Percentiles rank a stretch among this genome's conserved stretches.
Evolutionary conservation across 2,329 filamentous ascomycete genomes (phyloP).

Genomic region (Diaporthe velutina): DNA sequence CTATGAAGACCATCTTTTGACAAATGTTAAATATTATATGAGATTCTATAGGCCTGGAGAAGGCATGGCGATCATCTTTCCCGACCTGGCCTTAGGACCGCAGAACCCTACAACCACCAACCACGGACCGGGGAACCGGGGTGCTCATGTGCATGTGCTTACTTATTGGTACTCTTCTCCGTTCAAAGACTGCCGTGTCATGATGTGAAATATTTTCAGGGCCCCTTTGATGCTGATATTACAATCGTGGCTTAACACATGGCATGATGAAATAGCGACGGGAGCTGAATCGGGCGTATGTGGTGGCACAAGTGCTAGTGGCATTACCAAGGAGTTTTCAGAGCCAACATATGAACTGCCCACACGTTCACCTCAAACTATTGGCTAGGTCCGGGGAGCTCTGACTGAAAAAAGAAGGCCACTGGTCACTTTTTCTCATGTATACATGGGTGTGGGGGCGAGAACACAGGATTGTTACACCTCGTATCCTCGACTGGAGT

Average conservation of each 20-base stretch:
- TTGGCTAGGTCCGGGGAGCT: neutral
- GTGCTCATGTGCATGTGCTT: neutral
- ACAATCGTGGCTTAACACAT: neutral
- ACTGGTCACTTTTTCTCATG: neutral
- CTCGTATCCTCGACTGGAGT: neutral
- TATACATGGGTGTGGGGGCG: neutral
- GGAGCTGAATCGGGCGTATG: neutral
- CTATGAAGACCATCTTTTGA: neutral
- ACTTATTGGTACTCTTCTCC: neutral
- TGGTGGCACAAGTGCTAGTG: neutral
- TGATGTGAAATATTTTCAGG: neutral
- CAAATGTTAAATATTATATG: too few species aligned
- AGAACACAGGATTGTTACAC: neutral
- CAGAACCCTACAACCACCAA: too few species aligned
- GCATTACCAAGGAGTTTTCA: neutral
- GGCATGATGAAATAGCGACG: neutral
- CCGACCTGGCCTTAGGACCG: neutral
- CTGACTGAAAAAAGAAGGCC: neutral
- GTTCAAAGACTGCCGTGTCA: neutral
- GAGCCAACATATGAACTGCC: neutral
- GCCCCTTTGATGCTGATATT: neutral
- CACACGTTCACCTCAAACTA: neutral
- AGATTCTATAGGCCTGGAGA: neutral
- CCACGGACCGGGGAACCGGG: neutral
- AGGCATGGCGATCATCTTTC: neutral